Base-by-base conservation (phyloP, 192 early-diverging fungal genomes). In the Mortierella antarctica region DNA sequence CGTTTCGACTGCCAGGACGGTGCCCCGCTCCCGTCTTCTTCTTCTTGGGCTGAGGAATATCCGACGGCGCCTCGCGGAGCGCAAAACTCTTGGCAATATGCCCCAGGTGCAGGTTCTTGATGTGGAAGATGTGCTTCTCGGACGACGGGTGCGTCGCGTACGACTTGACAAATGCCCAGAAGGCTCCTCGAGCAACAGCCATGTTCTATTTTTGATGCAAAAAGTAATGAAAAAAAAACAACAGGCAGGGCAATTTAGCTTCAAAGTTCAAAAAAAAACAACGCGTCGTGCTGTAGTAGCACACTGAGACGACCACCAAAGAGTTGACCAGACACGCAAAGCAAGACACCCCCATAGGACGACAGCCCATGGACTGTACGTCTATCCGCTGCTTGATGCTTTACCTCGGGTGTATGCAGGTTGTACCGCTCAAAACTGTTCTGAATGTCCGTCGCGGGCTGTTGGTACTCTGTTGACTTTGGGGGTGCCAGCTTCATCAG, bases 11-110 rank as follows among this genome's bases (percentile, higher is more conserved):
- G 0, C 73, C 63, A 51, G 57, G 57, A 12, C 66, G 66, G 39
- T 41, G 50, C 5, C 62, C 61, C 9, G 53, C 48, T 11, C 31
- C 61, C 1, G 46, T 21, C 39, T 70, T 70, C 55, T 89, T 85
- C 53, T 74, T 86, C 46, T 82, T 84, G 20, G 73, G 70, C 62
- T 86, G 85, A 42, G 85, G 83, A 40, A 89, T 83, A 62, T 92
- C 85, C 20, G 90, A 90, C 5, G 98, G 98, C 5, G 95, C 92
- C 72, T 99, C 98, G 31, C 96, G 90, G 57, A 99, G 85, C n/a
- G 90, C 96, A 91, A 99, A 99, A 18, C 92, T 87, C 84, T 99
- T 99, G 56, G 97, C 98, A 69, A 97, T 83, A 77, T 99, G 98
- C 7, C 98, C 98, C 64, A 99, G 86, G 84, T 99, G 98, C 72